Base-by-base conservation (phyloP, 2,329 filamentous ascomycete genomes). In the Blastomyces parvus region DNA sequence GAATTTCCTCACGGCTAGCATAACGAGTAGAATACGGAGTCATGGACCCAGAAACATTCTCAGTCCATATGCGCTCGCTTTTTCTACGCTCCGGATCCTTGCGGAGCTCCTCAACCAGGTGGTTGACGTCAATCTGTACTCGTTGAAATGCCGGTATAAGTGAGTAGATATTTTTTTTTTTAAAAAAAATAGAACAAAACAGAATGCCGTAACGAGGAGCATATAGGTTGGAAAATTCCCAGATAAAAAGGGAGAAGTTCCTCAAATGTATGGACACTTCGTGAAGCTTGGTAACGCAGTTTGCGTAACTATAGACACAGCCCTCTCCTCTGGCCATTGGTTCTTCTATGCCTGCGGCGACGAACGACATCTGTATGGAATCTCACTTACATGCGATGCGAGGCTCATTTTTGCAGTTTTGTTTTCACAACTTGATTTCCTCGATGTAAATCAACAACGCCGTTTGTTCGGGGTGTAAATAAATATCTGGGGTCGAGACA, bases 11-110 rank as follows among this genome's bases (percentile, higher is more conserved):
- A 59, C 68, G 68, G 59, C 69, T 70, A 13, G 71, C 68, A 65
- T 75, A 75, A 19, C 72, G 67, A 14, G 71, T 70, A 8, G 72
- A 72, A 63, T 75, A 75, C 14, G 73, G 72, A 0, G 73, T 74
- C 55, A 68, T 61, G 11, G 68, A 67, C 3, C 67, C 66, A 22
- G 68, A 62, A 0, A 70, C 66, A 62, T 65, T 69, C 55, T 69
- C 68, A n/a, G 68, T 70, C 57, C 69, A 69, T 27, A 73, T 64
- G 62, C 70, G 69, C 48, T 68, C 64, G n/a, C 69, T 66, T 58
- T 70, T 68, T 40, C 67, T 66, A 52, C 69, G 65, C 30, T 69
- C 67, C 19, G 67, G 67, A 53, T 68, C 59, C 22, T 65, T 61
- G 52, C 69, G 70, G 33, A 72, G 64, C 25, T 68, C 63, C 27